These are phyloP conservation scores for Waitea zeae DNA, from an alignment of 1,284 basidiomycete species.

Conservation along the genomic window DNA sequence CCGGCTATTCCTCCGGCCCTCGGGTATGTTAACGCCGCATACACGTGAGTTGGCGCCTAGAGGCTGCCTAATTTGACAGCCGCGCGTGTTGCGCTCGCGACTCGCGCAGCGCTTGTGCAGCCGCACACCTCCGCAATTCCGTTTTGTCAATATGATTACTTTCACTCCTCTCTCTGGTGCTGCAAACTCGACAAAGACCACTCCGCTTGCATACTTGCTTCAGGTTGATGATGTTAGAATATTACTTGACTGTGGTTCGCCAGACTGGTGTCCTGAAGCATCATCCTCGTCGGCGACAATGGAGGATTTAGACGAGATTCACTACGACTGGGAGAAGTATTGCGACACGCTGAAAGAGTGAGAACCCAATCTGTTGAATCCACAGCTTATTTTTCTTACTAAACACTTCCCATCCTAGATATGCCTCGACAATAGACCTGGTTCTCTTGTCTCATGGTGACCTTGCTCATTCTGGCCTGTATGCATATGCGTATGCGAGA, in stretches of 20 bases:
- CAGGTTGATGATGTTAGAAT: conserved; percentile 92
- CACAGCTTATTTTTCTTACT: neutral
- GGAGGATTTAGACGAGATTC: conserved; percentile 16
- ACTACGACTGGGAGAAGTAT: conserved; percentile 40
- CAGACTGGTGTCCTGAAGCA: conserved; percentile 60
- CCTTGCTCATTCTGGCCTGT: conserved; percentile 75
- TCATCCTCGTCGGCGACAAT: conserved; percentile 17
- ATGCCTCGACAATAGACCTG: conserved; percentile 64
- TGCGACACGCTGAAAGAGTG: conserved; percentile 51
- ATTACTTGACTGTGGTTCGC: conserved; percentile 87
- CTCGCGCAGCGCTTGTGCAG: too few relatives aligned
- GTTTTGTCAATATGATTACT: conserved; percentile 81
- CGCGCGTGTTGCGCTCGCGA: too few relatives aligned
- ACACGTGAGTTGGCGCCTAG: too few relatives aligned
- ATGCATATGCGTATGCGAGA: conserved; percentile 76
- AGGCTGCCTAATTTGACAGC: too few relatives aligned
- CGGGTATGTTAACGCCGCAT: too few relatives aligned
- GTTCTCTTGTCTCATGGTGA: conserved; percentile 91
- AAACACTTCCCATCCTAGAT: conserved; percentile 18
- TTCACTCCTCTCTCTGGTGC: conserved; percentile 83
- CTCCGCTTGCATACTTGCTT: conserved; percentile 70
- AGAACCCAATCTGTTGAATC: conserved; percentile 11
- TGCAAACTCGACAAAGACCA: conserved; percentile 46
- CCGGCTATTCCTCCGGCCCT: too few relatives aligned
- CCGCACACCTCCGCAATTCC: too few relatives aligned